These are phyloP conservation scores for Paramyrothecium sp. DNA, from an alignment of 2,329 filamentous ascomycete genomes.

Conservation along the genomic window DNA sequence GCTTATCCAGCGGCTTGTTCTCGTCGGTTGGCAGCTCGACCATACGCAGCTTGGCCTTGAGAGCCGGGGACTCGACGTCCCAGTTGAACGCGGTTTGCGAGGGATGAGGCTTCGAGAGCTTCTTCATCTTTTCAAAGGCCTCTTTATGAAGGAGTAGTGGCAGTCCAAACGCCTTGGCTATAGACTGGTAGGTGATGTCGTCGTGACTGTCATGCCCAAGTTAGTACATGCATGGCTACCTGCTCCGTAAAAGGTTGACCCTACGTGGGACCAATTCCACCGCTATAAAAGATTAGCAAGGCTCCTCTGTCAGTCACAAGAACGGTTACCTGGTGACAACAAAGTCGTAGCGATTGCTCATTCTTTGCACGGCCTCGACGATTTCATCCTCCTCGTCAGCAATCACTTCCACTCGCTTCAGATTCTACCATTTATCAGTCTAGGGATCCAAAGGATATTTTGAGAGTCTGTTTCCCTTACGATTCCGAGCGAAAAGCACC, in stretches of 20 bases:
- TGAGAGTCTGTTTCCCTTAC: constrained; percentile 61
- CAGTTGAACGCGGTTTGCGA: constrained; percentile 77
- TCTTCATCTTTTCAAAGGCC: constrained; percentile 80
- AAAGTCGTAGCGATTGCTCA: constrained; percentile 90
- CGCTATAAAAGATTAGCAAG: constrained; percentile 43
- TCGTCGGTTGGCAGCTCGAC: constrained; percentile 79
- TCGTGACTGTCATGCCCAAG: constrained; percentile 66
- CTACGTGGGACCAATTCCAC: constrained; percentile 93
- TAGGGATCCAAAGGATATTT: not conserved
- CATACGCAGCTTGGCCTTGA: constrained; percentile 86
- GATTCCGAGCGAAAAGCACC: constrained; percentile 22
- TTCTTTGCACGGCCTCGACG: constrained; percentile 78
- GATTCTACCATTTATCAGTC: constrained; percentile 40
- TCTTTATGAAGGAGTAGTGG: constrained; percentile 74
- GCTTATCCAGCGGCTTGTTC: constrained; percentile 60
- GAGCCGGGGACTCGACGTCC: constrained; percentile 75
- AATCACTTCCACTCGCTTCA: constrained; percentile 90
- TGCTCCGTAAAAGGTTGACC: constrained; percentile 20
- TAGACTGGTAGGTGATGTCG: constrained; percentile 94
- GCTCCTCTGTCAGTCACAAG: constrained; percentile 3
- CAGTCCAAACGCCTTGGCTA: constrained; percentile 83
- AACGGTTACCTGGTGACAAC: constrained; percentile 71
- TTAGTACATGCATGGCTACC: constrained; percentile 11
- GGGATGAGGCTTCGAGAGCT: constrained; percentile 70
- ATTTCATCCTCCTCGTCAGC: constrained; percentile 91